Evolutionary conservation across 495 filamentous ascomycete genomes (phyloP), one percentile per base, ranked within the genome.

Genomic region (Penicillium nucicola): DNA sequence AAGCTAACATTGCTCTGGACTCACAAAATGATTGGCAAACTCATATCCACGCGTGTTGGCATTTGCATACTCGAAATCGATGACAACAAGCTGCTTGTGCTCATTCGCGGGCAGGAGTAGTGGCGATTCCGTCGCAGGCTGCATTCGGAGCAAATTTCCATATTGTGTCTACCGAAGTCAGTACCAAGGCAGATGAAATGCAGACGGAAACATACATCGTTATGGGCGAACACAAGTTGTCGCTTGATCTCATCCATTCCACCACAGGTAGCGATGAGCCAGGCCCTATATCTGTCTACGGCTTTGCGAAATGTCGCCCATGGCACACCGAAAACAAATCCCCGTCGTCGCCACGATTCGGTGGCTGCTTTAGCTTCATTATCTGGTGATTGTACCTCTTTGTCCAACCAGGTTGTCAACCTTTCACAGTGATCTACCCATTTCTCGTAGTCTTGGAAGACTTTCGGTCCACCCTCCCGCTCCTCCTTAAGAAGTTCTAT

Each of bases 31-130:
- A 67, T 99, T 99, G 42, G 91, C 93, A 65, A 99, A 96, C 68
- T 99, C 93, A 30, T 89, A 78, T 2, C 90, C 95, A 4, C 83
- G 84, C 1, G 84, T 73, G 61, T 97, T 99, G 39, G 93, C 91
- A 10, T 84, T 90, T 2, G 95, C 89, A 64, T 99, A 99, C 64
- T 99, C 93, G 58, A 99, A 99, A 68, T 99, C 93, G 60, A 99
- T 99, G 45, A 99, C 93, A 2, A 96, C 76, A 5, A 99, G 81
- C 62, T 92, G 92, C 66, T 91, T 96, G 70, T 99, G 93, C 56
- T 92, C 83, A 62, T 96, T 95, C 34, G 85, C 81, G 0, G 93
- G 95, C 25, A 88, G 79, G 6, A 97, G 83, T 14, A 97, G 79
- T 2, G 95, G 95, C 0, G 92, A 97, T 55, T 95, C 81, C 35